phyloP scores from a whole-genome alignment of 768 basidiomycete genomes.

The Pseudohyphozyma bogoriensis region DNA sequence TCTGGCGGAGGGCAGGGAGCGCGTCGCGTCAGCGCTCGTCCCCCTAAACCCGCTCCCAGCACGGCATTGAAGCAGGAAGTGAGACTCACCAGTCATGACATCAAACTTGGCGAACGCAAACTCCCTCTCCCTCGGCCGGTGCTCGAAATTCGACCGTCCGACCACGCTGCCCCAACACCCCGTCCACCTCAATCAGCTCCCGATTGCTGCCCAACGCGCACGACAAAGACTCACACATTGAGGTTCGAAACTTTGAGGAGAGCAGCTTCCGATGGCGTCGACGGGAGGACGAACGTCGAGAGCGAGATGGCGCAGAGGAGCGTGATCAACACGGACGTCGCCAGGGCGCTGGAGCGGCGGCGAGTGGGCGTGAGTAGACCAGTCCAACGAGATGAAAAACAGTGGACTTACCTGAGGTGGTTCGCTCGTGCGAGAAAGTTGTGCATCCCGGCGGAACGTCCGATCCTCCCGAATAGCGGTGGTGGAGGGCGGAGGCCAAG shows the following conservation, averaged over 20 bases:
- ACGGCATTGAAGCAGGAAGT: not conserved
- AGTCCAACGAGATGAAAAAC: too few relatives aligned
- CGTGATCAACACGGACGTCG: constrained; percentile 52
- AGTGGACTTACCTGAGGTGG: too few relatives aligned
- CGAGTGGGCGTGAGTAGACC: too few relatives aligned
- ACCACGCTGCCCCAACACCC: not conserved
- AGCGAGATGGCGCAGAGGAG: constrained; percentile 25
- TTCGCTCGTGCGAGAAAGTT: too few relatives aligned
- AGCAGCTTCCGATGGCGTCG: constrained; percentile 49
- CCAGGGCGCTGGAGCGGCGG: constrained; percentile 59
- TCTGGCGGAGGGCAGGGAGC: constrained; percentile 45
- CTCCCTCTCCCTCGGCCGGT: constrained; percentile 53
- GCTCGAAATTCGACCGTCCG: constrained; percentile 15
- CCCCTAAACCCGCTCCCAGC: not conserved
- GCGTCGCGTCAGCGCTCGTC: not conserved
- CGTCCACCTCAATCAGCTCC: constrained; percentile 2
- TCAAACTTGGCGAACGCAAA: constrained; percentile 73
- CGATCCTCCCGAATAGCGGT: too few relatives aligned
- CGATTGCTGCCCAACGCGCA: not conserved
- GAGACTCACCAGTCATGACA: constrained; percentile 59
- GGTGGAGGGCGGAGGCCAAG: too few relatives aligned
- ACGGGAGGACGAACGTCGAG: constrained; percentile 27
- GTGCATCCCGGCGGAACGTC: too few relatives aligned
- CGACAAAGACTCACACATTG: constrained; percentile 53
- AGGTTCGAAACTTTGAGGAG: constrained; percentile 51